A percentile compares a stretch with the other conserved stretches of the same genome.
Conservation (phyloP, 2,329 filamentous ascomycete genomes). For the Hypoxylon sp. region DNA sequence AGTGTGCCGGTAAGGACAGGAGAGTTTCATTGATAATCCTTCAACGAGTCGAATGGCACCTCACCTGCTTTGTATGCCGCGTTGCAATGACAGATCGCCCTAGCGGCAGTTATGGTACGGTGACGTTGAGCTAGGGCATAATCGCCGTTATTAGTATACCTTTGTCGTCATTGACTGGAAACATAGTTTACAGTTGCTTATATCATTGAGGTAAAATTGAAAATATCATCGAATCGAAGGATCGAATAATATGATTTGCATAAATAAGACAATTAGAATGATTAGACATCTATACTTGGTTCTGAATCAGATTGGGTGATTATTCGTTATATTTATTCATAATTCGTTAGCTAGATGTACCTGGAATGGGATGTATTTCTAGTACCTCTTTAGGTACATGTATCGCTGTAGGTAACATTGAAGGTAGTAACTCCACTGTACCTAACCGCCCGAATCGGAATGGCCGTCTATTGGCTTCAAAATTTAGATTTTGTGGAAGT, state of each 20-base stretch:
- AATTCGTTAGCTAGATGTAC: conserved; percentile 4
- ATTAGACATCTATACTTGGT: background rate
- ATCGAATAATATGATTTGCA: background rate
- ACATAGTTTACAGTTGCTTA: background rate
- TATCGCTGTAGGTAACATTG: conserved; percentile 3
- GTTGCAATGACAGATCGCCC: conserved; percentile 17
- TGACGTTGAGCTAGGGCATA: conserved; percentile 18
- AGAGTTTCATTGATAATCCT: conserved; percentile 1
- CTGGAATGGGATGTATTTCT: conserved; percentile 2
- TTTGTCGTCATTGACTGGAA: conserved; percentile 18
- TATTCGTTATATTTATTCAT: background rate
- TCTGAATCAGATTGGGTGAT: background rate
- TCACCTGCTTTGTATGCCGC: conserved; percentile 4
- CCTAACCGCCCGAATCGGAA: conserved; percentile 42
- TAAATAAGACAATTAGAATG: background rate
- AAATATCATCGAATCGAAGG: background rate
- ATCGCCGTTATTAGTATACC: background rate
- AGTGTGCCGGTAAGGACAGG: background rate
- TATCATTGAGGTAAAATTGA: background rate
- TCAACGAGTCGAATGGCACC: conserved; percentile 4
- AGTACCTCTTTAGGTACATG: background rate
- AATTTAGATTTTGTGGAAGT: conserved; percentile 31
- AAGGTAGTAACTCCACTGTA: conserved; percentile 14
- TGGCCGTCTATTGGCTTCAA: conserved; percentile 32
- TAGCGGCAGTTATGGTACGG: conserved; percentile 27